Base-by-base conservation (phyloP, 257 asterid species). In the Lycium barbarum region DNA sequence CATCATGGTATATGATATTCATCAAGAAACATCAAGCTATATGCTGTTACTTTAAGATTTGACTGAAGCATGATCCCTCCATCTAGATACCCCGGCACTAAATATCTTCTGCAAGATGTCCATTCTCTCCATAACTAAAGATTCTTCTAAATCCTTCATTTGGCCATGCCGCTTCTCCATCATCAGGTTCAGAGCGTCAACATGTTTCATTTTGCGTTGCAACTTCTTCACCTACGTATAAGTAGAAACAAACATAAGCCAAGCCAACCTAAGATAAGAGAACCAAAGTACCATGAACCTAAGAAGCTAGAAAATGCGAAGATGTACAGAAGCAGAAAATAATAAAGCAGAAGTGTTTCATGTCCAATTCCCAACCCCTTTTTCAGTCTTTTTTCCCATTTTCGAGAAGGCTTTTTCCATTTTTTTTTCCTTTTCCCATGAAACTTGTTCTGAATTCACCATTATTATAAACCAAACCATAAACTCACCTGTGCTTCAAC, bases 401-500 rank as follows among this genome's bases (percentile, higher is more conserved):
- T 43, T 4, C 8, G 2, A 2, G 11, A 79, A 47, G 13, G 51
- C 6, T 18, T 10, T 17, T 72, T n/a, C 35, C 7, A 7, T 4
- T 38, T 36, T 58, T 33, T 57, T 59, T 33, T 17, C 3, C 17
- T 47, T 43, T 40, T 11, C 1, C 14, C 45, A n/a, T 3, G 40
- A 47, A 17, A 59, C 8, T 65, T 38, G 59, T 47, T 61, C 40
- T 35, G 13, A 4, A 53, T 15, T 18, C 22, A 20, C 36, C 80
- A 36, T 40, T 36, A 36, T 18, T n/a, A 79, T 11, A 43, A 83
- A 17, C 1, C 15, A 68, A 51, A 51, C 63, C 68, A 38, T 63
- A 67, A 61, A 83, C 80, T 66, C 26, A 94, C 99, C 98, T 96
- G 99, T 40, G 93, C 80, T 80, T 95, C 98, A 43, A 96, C 88